Percentiles rank a stretch among this genome's conserved stretches.
phyloP scores from a whole-genome alignment of 257 asterid genomes.

The Capsicum pubescens region DNA sequence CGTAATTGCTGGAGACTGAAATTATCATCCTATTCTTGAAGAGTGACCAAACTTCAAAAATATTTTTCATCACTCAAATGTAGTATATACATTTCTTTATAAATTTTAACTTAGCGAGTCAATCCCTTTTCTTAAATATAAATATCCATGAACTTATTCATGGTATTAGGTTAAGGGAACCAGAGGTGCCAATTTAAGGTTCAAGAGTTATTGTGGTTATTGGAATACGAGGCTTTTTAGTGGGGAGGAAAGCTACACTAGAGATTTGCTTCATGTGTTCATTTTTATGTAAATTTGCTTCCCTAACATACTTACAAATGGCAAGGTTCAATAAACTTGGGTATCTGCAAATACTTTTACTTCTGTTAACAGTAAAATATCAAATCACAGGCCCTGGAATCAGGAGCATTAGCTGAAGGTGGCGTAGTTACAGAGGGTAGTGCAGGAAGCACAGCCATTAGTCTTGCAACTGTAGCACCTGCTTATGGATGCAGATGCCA shows the following conservation, averaged over 20 bases:
- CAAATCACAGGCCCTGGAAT: slow-evolving; percentile 69
- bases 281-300: slow-evolving; percentile 7
- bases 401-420: slow-evolving; percentile 77
- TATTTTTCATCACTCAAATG: neutral
- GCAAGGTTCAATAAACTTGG: neutral
- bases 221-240: neutral
- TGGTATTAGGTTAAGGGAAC: neutral
- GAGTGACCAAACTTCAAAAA: neutral
- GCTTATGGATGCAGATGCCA: slow-evolving; percentile 96
- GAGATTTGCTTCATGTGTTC: neutral
- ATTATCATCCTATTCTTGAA: neutral
- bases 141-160: neutral
- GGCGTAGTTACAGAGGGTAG: slow-evolving; percentile 97
- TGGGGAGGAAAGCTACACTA: neutral
- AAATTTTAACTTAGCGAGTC: neutral
- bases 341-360: neutral
- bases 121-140: neutral
- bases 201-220: neutral
- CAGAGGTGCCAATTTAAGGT: neutral
- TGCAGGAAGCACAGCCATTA: slow-evolving; percentile 98
- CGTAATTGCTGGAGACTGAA: neutral
- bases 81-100: neutral
- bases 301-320: neutral
- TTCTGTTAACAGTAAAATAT: neutral
- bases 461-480: slow-evolving; percentile 96